Base-by-base conservation (phyloP, 257 asterid species). In the Lavandula angustifolia region DNA sequence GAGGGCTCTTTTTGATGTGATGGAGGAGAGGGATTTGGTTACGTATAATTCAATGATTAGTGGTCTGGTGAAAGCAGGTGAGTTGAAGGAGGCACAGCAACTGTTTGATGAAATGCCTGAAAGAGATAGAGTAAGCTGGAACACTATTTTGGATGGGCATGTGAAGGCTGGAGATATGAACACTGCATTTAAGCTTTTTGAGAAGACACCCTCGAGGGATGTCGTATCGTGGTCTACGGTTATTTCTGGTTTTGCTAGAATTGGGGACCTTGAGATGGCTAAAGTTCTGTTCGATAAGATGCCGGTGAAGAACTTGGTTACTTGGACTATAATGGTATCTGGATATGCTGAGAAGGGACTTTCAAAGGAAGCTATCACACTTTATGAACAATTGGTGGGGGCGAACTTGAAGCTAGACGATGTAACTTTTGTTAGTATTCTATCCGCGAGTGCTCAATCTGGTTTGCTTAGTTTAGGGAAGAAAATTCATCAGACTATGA, bases 151-250 rank as follows among this genome's bases (percentile, higher is more conserved):
- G 68, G 82, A 75, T 64, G 84, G 84, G 31, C 76, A 80, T 63
- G 84, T 72, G 33, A 83, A 83, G 79, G 81, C 79, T 22, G 89
- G 84, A 17, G 76, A 80, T 66, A 80, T 83, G 86, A 40, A 27
- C 49, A 49, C 41, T 3, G 86, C 86, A 9, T 71, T 79, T 54
- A 80, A 83, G 61, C 60, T 91, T 51, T 91, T 91, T 51, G 66
- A 81, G 60, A 84, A 67, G 40, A 81, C 86, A 78, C 87, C 88
- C 1, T 62, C 38, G 17, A 81, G 90, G 78, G 85, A 91, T 76
- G 92, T 83, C 4, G 86, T 91, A 5, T 84, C 98, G 0, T 91
- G 96, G 98, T 83, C 96, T 9, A 86, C 91, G 0, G 73, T 91
- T 76, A 71, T 86, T 11, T 79, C 77, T 1, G 96, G 98, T 29